Evolutionary conservation across 169 alveolate species (phyloP).

Genomic region (Babesia divergens): DNA sequence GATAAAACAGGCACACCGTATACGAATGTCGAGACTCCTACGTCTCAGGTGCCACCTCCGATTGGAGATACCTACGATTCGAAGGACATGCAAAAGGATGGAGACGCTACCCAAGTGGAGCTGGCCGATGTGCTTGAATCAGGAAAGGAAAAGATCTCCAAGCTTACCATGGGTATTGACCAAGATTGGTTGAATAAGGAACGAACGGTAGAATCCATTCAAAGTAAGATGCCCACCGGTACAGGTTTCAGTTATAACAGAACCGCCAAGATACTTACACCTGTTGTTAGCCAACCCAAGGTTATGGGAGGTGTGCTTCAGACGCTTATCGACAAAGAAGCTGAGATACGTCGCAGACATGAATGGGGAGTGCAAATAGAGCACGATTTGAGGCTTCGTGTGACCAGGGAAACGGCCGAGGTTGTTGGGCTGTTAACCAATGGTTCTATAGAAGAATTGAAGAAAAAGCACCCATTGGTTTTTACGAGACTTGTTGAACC

Average conservation of each 20-base stretch:
- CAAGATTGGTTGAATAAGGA: slow-evolving; percentile 40
- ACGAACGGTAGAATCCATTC: slow-evolving; percentile 18
- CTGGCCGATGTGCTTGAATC: slow-evolving; percentile 2
- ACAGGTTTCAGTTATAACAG: slow-evolving; percentile 48
- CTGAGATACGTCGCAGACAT: slow-evolving; percentile 43
- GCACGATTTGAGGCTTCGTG: slow-evolving; percentile 40
- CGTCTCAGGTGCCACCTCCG: too few relatives aligned
- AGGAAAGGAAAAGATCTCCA: slow-evolving; percentile 13
- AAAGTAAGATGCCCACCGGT: slow-evolving; percentile 31
- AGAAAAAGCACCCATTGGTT: slow-evolving; percentile 55
- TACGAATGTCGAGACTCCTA: too few relatives aligned
- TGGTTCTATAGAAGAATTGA: slow-evolving; percentile 25
- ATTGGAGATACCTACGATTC: not conserved
- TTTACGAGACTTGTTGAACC: slow-evolving; percentile 52
- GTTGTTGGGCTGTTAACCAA: slow-evolving; percentile 38
- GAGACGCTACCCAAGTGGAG: not conserved
- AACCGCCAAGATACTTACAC: slow-evolving; percentile 27
- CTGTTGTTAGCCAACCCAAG: slow-evolving; percentile 28
- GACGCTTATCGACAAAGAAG: slow-evolving; percentile 62
- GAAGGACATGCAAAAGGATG: slow-evolving; percentile 25
- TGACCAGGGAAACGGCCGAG: slow-evolving; percentile 59
- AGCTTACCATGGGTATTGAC: slow-evolving; percentile 31
- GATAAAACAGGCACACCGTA: too few relatives aligned
- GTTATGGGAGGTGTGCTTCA: slow-evolving; percentile 62
- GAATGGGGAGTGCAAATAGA: slow-evolving; percentile 41